phyloP scores from a whole-genome alignment of 495 filamentous ascomycete genomes.

The Penicillium daleae region DNA sequence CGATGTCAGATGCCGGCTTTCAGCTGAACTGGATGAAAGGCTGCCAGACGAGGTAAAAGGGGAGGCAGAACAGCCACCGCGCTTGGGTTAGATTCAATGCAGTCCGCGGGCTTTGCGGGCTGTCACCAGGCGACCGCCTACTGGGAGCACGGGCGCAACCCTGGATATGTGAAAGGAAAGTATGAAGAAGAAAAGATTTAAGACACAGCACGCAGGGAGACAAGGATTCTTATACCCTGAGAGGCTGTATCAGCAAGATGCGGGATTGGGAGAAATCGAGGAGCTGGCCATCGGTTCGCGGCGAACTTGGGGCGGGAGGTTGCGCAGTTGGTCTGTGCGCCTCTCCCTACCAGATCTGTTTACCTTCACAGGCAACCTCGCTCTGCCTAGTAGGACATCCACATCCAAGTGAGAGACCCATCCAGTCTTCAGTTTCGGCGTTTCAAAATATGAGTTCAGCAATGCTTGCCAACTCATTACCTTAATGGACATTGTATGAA shows the following conservation, averaged over 20 bases:
- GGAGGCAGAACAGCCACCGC: background rate
- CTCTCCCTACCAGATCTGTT: constrained; percentile 11
- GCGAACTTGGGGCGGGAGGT: constrained; percentile 17
- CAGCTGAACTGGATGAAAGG: background rate
- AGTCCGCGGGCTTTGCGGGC: constrained; percentile 29
- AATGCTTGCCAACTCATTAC: no score
- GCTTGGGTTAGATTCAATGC: constrained; percentile 12
- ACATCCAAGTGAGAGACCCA: no score
- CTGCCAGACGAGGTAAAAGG: background rate
- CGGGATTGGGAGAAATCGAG: constrained; percentile 12
- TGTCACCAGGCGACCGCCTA: constrained; percentile 27
- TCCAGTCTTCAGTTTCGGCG: background rate
- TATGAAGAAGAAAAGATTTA: background rate
- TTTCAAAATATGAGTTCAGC: background rate
- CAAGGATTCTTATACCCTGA: constrained; percentile 11
- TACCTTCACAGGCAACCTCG: background rate
- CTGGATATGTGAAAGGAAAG: constrained; percentile 1
- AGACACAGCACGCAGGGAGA: constrained; percentile 2
- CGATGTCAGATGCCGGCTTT: background rate
- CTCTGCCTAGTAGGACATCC: background rate
- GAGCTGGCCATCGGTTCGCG: constrained; percentile 18
- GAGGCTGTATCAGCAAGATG: constrained; percentile 22
- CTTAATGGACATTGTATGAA: no score
- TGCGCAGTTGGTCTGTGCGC: constrained; percentile 21
- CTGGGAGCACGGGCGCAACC: constrained; percentile 11